Conservation (phyloP, 257 asterid species). For the Nicotiana knightiana region DNA sequence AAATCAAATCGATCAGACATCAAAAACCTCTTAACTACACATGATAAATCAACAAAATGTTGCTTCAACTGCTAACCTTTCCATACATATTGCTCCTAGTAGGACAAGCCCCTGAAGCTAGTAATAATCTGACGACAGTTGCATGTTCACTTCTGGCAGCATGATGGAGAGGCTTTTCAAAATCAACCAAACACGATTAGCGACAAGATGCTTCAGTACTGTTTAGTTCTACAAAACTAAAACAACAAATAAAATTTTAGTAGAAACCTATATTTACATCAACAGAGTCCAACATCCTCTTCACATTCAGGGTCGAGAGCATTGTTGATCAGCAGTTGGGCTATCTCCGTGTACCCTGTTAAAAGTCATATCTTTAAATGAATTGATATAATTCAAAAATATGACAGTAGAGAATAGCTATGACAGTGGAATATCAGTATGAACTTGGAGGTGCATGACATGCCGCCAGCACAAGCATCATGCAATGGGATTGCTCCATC, state of each 20-base stretch:
- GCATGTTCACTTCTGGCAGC: constrained; percentile 80
- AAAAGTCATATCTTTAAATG: background rate
- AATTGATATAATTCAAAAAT: background rate
- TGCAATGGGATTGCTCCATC: constrained; percentile 79
- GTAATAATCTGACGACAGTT: constrained; percentile 43
- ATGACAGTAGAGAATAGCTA: background rate
- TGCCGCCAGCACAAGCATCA: constrained; percentile 93
- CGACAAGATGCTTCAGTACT: background rate
- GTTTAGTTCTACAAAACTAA: background rate
- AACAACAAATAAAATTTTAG: background rate
- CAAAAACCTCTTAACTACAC: background rate
- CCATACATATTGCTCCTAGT: constrained; percentile 43
- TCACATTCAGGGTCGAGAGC: constrained; percentile 45
- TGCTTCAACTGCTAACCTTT: constrained; percentile 36
- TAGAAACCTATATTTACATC: constrained; percentile 50
- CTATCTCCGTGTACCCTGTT: constrained; percentile 61
- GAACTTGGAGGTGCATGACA: background rate
- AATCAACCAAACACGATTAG: constrained; percentile 6
- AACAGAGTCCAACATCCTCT: constrained; percentile 60
- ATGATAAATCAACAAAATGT: background rate
- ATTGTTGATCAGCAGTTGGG: constrained; percentile 38
- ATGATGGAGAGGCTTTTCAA: constrained; percentile 72
- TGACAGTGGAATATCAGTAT: background rate
- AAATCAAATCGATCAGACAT: background rate
- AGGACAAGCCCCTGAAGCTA: constrained; percentile 63